Evolutionary conservation across 371 early-diverging fungal species (phyloP), one percentile per base, ranked within the genome.

Genomic region (Saksenaea vasiformis): DNA sequence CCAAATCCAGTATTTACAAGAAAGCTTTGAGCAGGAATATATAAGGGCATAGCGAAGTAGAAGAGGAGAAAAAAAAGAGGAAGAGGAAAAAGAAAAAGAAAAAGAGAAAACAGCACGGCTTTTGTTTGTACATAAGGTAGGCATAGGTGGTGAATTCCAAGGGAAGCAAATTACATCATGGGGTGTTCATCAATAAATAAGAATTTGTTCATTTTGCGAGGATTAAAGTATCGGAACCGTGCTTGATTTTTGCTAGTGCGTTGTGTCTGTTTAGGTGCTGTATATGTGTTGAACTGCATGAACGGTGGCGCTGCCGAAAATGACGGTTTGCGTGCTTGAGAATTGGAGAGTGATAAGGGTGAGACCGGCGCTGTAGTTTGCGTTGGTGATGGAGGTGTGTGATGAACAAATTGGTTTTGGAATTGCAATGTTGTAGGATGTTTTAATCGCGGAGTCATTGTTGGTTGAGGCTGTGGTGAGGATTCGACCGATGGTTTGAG

Each of bases 181-280:
- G 72, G 72, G 38, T 72, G 62, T 37, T 72, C 73, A 41, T 69
- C 73, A 60, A 69, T 69, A 58, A 69, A 73, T 47, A 73, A 54
- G 56, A 67, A 62, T 62, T 65, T 73, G 68, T 73, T 67, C 62
- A 63, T 61, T 56, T 67, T 67, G 36, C 65, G 65, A 8, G 74
- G 70, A 59, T 67, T 73, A 44, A 70, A 73, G 53, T 70, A 73
- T 19, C 70, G 65, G 54, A 70, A 70, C 37, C 74, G 60, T 10
- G 67, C 56, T 61, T 66, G 64, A 24, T 61, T 62, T 36, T 72
- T 65, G 11, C 24, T 53, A 43, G 51, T 13, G 44, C n/a, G 62
- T 34, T 65, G 70, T 28, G 37, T 58, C 17, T 65, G 27, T 13
- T 47, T 58, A 10, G 53, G 51, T 54, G 55, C 56, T 14, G 26